phyloP scores from a whole-genome alignment of 805 yeast species.

The Candida qinlingensis region DNA sequence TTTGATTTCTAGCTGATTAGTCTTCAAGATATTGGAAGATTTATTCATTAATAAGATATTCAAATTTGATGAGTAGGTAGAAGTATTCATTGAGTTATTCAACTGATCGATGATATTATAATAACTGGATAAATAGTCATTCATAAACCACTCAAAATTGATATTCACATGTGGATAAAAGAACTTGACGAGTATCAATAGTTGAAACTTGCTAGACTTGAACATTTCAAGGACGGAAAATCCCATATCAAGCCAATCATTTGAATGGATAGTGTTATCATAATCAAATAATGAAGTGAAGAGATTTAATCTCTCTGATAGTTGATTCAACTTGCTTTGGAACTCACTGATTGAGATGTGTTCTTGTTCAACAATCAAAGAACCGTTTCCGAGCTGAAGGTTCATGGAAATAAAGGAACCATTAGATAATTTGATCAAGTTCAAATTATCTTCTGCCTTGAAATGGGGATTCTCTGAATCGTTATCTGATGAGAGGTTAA shows the following conservation, averaged over 20 bases:
- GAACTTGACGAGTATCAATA: conserved; percentile 13
- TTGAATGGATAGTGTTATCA: conserved; percentile 1
- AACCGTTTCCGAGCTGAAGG: conserved; percentile 1
- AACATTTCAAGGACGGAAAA: conserved; percentile 14
- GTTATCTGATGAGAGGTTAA: background rate
- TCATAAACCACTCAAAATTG: conserved; percentile 8
- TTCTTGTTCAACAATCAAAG: conserved; percentile 10
- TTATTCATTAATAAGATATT: conserved; percentile 7
- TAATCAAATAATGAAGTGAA: background rate
- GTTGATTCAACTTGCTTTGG: conserved; percentile 6
- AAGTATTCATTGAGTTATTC: conserved; percentile 18
- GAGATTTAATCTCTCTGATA: conserved; percentile 6
- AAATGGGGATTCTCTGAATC: background rate
- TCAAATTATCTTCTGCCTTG: conserved; percentile 1
- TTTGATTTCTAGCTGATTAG: conserved; percentile 2
- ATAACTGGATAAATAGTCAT: conserved; percentile 22
- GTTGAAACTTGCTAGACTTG: conserved; percentile 15
- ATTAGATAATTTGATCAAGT: conserved; percentile 12
- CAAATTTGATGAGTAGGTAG: conserved; percentile 18
- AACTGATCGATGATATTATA: conserved; percentile 19
- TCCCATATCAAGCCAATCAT: conserved; percentile 15
- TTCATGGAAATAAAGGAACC: conserved; percentile 13
- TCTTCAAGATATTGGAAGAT: conserved; percentile 5
- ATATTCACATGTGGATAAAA: conserved; percentile 13
- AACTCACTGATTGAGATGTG: conserved; percentile 12